Evolutionary conservation across 192 early-diverging fungal species (phyloP).

Genomic region (Obelidium mucronatum): DNA sequence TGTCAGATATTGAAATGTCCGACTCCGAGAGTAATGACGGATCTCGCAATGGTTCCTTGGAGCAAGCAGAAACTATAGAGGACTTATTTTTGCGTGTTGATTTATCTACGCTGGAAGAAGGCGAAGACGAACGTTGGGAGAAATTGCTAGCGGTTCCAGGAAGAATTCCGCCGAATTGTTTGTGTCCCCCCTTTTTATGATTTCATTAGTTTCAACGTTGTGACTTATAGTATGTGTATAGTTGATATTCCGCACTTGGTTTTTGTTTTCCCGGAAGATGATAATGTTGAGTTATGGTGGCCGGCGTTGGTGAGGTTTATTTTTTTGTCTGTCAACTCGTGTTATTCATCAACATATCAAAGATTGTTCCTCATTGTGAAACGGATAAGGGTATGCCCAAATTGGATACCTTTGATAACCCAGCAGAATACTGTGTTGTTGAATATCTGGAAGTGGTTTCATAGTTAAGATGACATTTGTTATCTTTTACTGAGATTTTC

Average conservation of each 20-base stretch:
- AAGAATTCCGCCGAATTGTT: constrained; percentile 18
- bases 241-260: constrained; percentile 32
- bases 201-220: too few species aligned
- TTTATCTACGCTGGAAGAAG: constrained; percentile 1
- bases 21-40: constrained; percentile 11
- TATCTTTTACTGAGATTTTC: too few species aligned
- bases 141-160: constrained; percentile 25
- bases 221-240: constrained; percentile 1
- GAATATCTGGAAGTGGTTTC: constrained; percentile 40
- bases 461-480: constrained; percentile 20
- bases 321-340: neutral
- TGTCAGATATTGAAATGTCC: constrained; percentile 27
- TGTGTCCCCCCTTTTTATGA: neutral
- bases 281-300: constrained; percentile 45
- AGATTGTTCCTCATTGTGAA: constrained; percentile 42
- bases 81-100: constrained; percentile 21
- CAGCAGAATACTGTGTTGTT: constrained; percentile 36
- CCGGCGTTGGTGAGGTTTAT: constrained; percentile 44
- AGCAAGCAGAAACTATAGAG: constrained; percentile 20
- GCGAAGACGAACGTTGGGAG: constrained; percentile 31
- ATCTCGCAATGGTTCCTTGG: neutral
- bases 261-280: constrained; percentile 46
- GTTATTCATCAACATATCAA: too few species aligned
- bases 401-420: constrained; percentile 11
- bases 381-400: constrained; percentile 40